These are phyloP conservation scores for Linum usitatissimum DNA, from an alignment of 345 rosid species.

Conservation along the genomic window DNA sequence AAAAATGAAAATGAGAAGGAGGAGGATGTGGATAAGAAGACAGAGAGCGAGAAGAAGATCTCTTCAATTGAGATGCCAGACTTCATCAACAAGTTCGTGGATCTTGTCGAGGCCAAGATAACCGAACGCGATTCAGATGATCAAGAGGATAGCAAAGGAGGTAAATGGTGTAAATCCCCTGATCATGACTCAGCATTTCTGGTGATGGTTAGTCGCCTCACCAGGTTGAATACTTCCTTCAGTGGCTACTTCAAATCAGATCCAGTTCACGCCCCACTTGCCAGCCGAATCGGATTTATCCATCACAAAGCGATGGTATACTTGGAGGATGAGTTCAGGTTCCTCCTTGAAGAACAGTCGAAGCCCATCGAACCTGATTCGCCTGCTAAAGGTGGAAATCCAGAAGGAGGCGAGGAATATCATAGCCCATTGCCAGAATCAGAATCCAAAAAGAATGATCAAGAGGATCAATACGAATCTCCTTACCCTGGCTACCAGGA, in stretches of 20 bases:
- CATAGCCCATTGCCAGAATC: not conserved
- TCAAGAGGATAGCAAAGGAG: slow-evolving; percentile 24
- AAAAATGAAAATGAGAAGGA: not conserved
- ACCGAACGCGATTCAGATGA: slow-evolving; percentile 23
- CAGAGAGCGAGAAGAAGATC: not conserved
- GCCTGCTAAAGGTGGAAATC: not conserved
- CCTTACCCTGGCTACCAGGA: not conserved
- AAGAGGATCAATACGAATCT: not conserved
- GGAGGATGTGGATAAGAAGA: not conserved
- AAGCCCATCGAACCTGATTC: not conserved
- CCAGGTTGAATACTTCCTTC: slow-evolving; percentile 36
- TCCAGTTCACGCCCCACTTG: slow-evolving; percentile 22
- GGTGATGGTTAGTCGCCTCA: slow-evolving; percentile 37
- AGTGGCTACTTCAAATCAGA: slow-evolving; percentile 24
- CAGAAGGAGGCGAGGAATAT: not conserved
- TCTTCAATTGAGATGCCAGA: slow-evolving; percentile 31
- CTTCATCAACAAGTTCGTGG: slow-evolving; percentile 47
- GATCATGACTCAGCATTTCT: slow-evolving; percentile 38
- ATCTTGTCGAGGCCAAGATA: slow-evolving; percentile 41
- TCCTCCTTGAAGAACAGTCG: slow-evolving; percentile 28
- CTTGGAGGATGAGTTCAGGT: slow-evolving; percentile 66
- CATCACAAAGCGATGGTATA: slow-evolving; percentile 70
- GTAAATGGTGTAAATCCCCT: slow-evolving; percentile 19
- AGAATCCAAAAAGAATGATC: not conserved
- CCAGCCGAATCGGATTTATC: slow-evolving; percentile 43